A percentile compares a stretch with the other conserved stretches of the same genome.
These are phyloP conservation scores for Monosporascus sp. DNA, from an alignment of 2,329 filamentous ascomycete genomes.

Conservation along the genomic window DNA sequence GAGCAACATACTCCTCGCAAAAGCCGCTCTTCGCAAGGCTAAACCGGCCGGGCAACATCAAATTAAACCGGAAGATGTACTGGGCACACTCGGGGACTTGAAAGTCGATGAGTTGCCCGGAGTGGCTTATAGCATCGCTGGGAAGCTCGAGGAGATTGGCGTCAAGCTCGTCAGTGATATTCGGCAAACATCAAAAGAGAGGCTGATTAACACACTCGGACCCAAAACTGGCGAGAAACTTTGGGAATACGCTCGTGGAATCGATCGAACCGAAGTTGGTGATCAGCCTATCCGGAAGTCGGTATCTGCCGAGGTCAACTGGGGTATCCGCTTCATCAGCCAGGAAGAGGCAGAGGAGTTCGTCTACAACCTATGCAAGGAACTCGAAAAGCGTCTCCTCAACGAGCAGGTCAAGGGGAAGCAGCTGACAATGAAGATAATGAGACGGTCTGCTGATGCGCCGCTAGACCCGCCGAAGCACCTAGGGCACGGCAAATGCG, in stretches of 20 bases:
- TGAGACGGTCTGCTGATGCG: conserved; percentile 80
- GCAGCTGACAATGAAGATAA: conserved; percentile 90
- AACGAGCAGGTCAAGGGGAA: conserved; percentile 83
- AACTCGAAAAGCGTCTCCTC: conserved; percentile 73
- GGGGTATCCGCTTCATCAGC: conserved; percentile 92
- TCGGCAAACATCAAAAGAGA: conserved; percentile 70
- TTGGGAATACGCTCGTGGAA: conserved; percentile 83
- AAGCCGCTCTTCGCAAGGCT: conserved; percentile 81
- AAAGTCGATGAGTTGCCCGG: conserved; percentile 80
- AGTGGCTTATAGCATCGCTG: conserved; percentile 83
- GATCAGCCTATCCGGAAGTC: conserved; percentile 84
- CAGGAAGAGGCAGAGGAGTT: conserved; percentile 94
- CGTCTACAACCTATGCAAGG: conserved; percentile 74
- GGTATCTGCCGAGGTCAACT: conserved; percentile 94
- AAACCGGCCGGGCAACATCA: conserved; percentile 94
- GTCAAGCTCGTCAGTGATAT: conserved; percentile 81
- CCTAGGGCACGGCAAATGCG: conserved; percentile 90
- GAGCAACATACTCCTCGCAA: conserved; percentile 83
- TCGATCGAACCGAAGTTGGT: conserved; percentile 81
- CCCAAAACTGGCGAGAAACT: conserved; percentile 91
- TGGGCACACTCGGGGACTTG: conserved; percentile 71
- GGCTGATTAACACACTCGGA: conserved; percentile 66
- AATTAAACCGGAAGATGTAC: conserved; percentile 72
- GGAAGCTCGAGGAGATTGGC: conserved; percentile 82
- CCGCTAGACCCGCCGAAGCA: conserved; percentile 90